Evolutionary conservation across 108 stramenopile genomes (phyloP).

Genomic region (Cylindrotheca closterium): DNA sequence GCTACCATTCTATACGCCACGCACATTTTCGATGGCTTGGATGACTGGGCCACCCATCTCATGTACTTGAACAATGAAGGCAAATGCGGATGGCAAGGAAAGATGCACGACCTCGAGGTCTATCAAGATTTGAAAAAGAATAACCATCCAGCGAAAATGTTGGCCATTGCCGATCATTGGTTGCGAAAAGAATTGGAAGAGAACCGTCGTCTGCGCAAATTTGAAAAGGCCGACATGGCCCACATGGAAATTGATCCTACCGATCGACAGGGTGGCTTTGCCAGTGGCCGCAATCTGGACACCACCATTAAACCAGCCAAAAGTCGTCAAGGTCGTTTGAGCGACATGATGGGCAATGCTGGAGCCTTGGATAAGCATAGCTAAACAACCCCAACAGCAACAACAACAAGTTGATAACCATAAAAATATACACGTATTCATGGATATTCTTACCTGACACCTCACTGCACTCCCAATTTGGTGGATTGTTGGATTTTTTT

Average conservation of each 20-base stretch:
- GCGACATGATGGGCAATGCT: conserved; percentile 64
- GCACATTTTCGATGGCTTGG: conserved; percentile 93
- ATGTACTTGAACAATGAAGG: conserved; percentile 75
- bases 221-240: conserved; percentile 75
- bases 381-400: too few species aligned
- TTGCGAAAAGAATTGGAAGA: conserved; percentile 77
- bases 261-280: conserved; percentile 81
- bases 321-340: conserved; percentile 43
- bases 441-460: too few species aligned
- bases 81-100: conserved; percentile 81
- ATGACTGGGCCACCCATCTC: conserved; percentile 63
- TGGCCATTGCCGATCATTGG: conserved; percentile 87
- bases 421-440: too few species aligned
- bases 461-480: too few species aligned
- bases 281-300: conserved; percentile 69
- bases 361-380: conserved; percentile 51
- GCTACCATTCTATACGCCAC: conserved; percentile 98
- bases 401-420: too few species aligned
- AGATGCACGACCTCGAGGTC: conserved; percentile 70
- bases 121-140: conserved; percentile 69
- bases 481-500: not conserved
- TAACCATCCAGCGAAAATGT: conserved; percentile 77
- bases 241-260: conserved; percentile 61
- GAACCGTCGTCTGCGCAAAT: conserved; percentile 33
- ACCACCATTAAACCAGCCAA: conserved; percentile 6